Evolutionary conservation across 352 stramenopile genomes (phyloP), one percentile per base, ranked within the genome.

Genomic region (Saprolegnia diclina): DNA sequence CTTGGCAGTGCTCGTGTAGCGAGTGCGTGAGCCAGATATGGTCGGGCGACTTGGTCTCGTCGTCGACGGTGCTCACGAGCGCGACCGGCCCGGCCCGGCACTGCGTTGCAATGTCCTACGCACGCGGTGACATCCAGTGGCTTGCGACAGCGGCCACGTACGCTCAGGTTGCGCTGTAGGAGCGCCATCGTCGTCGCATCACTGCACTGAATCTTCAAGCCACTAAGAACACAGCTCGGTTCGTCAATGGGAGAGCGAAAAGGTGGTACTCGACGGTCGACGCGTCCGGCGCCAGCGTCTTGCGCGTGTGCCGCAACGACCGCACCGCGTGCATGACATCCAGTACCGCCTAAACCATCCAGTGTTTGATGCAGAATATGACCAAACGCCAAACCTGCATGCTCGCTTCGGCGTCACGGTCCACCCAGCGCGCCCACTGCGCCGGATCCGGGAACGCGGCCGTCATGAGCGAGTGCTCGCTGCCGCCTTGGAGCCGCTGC

Each of bases 251-350:
- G 11, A n/a, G n/a, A n/a, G n/a, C n/a, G n/a, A n/a, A 1, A n/a
- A n/a, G 42, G 13, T 48, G 13, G 10, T 14, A 14, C 13, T 48
- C 42, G 42, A 19, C 52, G 35, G 24, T 26, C 13, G 52, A 16
- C 13, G 52, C 52, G 4, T 69, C 63, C 10, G 63, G 63, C 32
- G 54, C 63, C 11, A 69, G 53, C 18, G 45, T 69, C 53, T 69
- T 69, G 18, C 63, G 63, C 16, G 63, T 69, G 32, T 92, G 52
- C 13, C 86, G 85, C 29, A 99, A 83, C n/a, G 97, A 99, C 50
- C 97, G 85, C 45, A 88, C 97, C 19, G 92, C 92, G 76, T 98
- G 88, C 74, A 99, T 96, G 57, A 98, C 87, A 19, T 97, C 95
- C 83, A 98, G 97, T 56, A 92, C 78, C 6, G 42, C 57, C 57